These are phyloP conservation scores for Tricholomella constricta DNA, from an alignment of 768 basidiomycete species.

Conservation along the genomic window DNA sequence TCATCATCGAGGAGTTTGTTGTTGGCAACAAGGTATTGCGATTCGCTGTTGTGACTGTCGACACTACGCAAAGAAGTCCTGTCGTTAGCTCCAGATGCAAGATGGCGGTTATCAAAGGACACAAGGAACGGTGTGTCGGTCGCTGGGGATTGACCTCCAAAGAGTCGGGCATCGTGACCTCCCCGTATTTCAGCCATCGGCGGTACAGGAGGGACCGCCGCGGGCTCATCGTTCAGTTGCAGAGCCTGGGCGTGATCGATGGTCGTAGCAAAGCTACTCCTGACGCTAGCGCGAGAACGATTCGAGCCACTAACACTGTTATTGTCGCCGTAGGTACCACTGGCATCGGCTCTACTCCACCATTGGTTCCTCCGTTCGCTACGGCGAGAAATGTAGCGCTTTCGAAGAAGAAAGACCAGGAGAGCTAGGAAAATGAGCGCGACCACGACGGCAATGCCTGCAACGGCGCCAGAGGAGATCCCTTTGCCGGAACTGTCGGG, in stretches of 20 bases:
- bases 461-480: constrained; percentile 48
- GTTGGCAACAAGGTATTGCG: constrained; percentile 42
- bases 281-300: constrained; percentile 25
- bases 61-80: constrained; percentile 44
- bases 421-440: constrained; percentile 36
- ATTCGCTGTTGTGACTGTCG: constrained; percentile 36
- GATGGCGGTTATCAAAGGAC: constrained; percentile 27
- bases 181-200: constrained; percentile 57
- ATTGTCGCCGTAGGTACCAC: constrained; percentile 26
- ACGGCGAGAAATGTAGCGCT: constrained; percentile 45
- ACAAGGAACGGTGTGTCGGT: constrained; percentile 32
- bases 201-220: constrained; percentile 42
- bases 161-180: constrained; percentile 9
- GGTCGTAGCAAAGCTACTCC: constrained; percentile 71
- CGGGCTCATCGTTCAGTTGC: constrained; percentile 22
- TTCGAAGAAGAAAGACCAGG: constrained; percentile 46
- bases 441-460: constrained; percentile 41
- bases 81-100: constrained; percentile 15
- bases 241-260: constrained; percentile 45
- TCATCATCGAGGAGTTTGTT: constrained; percentile 20
- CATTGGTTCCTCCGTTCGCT: constrained; percentile 42
- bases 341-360: constrained; percentile 31
- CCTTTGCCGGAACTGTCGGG: constrained; percentile 14
- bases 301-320: constrained; percentile 19
- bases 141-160: constrained; percentile 7